Evolutionary conservation across 768 basidiomycete species (phyloP), one percentile per base, ranked within the genome.

Genomic region (Pisolithus sp.): DNA sequence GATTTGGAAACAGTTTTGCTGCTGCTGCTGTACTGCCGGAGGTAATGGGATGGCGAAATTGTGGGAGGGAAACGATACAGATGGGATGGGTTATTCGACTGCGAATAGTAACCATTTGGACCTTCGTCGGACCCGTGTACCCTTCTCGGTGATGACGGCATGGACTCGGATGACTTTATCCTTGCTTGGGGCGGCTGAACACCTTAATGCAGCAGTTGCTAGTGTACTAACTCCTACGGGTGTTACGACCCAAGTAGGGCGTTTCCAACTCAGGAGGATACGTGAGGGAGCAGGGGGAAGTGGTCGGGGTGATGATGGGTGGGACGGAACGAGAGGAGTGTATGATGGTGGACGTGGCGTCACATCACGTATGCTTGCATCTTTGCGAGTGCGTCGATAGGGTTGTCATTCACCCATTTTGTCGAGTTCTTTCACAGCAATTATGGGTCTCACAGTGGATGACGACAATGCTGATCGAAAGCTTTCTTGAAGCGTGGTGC

Each of bases 91-190:
- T 4, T n/a, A 42, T 23, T 42, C 41, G 18, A 42, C 18, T 44
- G 10, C 15, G 12, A 28, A 24, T 24, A 46, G 48, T 1, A 30
- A 53, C 41, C 55, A 0, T n/a, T 57, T 24, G 63, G 60, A 3
- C 48, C 62, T 13, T 47, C 47, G 34, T 48, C 54, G 7, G 62
- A 57, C 15, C n/a, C 63, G 65, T 20, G 23, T 44, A 17, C 37
- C 55, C 39, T 63, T 68, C 40, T 62, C 58, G 36, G 49, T 26
- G 66, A 61, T 31, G 66, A 64, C 28, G 44, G 48, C 45, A 69
- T 63, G 47, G 68, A 60, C n/a, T 64, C 63, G 46, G 85, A 85
- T 42, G 82, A 82, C 53, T 73, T 76, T 54, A 81, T 87, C 86
- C 24, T 86, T 86, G 1, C 72, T 87, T 53, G 78, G 81, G 10